Base-by-base conservation (phyloP, 768 basidiomycete genomes). In the Baorangia bicolor region DNA sequence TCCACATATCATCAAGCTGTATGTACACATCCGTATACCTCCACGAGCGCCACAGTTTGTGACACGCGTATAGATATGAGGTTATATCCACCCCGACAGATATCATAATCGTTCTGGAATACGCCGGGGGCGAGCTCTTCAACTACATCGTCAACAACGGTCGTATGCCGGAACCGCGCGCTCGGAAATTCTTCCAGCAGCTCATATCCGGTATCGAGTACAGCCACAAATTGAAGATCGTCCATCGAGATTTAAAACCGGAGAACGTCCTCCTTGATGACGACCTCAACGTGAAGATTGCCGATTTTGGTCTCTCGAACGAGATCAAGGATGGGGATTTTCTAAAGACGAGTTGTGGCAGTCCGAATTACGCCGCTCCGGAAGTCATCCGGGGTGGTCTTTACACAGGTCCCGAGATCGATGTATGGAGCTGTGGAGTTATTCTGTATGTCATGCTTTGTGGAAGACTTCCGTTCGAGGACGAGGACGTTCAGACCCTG, bases 371-470 rank as follows among this genome's bases (percentile, higher is more conserved):
- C 65, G 97, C 97, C 52, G 96, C 97, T 0, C 97, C 97, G 2
- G 97, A 99, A 68, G 96, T 99, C 65, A 97, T 99, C 60, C 84
- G 88, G 18, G 97, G 97, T 6, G 91, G 92, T 28, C 81, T 95
- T 9, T 99, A 99, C 68, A 94, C 94, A 0, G 97, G 97, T 1
- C 95, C 96, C 0, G 97, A 98, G 74, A 97, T 98, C 65, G 97
- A 99, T 61, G 94, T 98, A 12, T 99, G 97, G 97, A 94, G 92
- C 63, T 92, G 92, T 52, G 97, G 97, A 0, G 96, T 99, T n/a
- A 98, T 99, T 62, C 82, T 99, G 49, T 98, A 95, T 74, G 97
- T 98, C 54, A 94, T 99, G 88, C 81, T 99, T 5, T 95, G 92
- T 66, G 97, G 96, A 5, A 78, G 90, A 44, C 81, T 99, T 30